Evolutionary conservation across 2,329 filamentous ascomycete species (phyloP), one percentile per base, ranked within the genome.

Genomic region (Monosporascus sp.): DNA sequence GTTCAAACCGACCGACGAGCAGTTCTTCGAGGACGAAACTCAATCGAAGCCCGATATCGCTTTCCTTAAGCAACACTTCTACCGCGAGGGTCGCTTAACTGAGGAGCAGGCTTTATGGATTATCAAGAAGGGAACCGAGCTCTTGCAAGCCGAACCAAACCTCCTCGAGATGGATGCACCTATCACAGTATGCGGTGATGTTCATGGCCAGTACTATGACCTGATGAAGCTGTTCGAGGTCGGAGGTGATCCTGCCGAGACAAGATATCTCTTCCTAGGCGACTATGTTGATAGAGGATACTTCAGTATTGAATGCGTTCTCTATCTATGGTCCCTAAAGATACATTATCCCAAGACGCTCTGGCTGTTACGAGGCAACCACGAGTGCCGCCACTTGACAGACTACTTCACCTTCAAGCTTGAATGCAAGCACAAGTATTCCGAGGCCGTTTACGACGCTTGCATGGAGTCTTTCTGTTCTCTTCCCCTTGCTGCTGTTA

Each of bases 321-420:
- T 99, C 48, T 99, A 99, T 72, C 83, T 99, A 25, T 99, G 94
- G 94, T 88, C 88, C 36, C 80, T 99, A 70, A 99, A 99, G 82
- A 97, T 99, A 69, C 96, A 96, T 84, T 99, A 97, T 70, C 94
- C 94, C 51, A 91, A 97, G 73, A 93, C 90, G 20, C 84, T 99
- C 53, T 99, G 94, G 94, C 81, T 99, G 62, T 83, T 99, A 62
- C 89, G 94, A 65, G 94, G 94, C 62, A 99, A 99, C 74, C 94
- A 99, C 76, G 94, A 99, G 75, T 99, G 94, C 73, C 88, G 94
- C 66, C 94, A 99, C 77, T 82, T 99, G 81, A 99, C 94, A 53
- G 94, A 99, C 70, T 99, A 99, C 80, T 99, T 99, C 76, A 99
- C 94, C 56, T 99, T 99, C 80, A 97, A 99, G 80, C 85, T 99